These are phyloP conservation scores for Purpureocillium takamizusanense DNA, from an alignment of 2,329 filamentous ascomycete species.

Conservation along the genomic window DNA sequence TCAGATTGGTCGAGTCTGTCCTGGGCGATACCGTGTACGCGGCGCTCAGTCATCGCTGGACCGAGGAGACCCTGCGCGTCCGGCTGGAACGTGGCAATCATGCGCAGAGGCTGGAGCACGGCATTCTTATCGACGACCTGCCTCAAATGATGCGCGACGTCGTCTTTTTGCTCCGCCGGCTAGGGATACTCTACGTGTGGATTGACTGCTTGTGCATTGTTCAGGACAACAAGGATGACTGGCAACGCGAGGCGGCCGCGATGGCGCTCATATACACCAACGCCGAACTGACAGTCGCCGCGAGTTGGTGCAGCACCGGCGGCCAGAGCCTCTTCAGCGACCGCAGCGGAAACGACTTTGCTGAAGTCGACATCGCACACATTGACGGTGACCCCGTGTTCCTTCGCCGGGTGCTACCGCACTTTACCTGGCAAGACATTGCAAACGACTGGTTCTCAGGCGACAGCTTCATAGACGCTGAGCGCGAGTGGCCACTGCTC, in stretches of 20 bases:
- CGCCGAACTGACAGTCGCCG: conserved; percentile 6
- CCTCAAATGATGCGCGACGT: conserved; percentile 7
- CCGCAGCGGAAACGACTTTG: background rate
- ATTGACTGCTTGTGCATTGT: conserved; percentile 11
- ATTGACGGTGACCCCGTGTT: conserved; percentile 3
- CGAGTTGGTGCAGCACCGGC: conserved; percentile 2
- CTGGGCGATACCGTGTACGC: conserved; percentile 1
- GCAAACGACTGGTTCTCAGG: background rate
- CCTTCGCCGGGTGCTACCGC: conserved; percentile 4
- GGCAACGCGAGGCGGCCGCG: conserved; percentile 7
- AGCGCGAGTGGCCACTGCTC: conserved; percentile 3
- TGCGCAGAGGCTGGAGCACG: conserved; percentile 1
- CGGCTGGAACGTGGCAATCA: conserved; percentile 1
- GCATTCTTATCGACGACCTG: conserved; percentile 1
- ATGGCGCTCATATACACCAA: conserved; percentile 9
- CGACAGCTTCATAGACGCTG: background rate
- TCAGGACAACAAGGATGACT: conserved; percentile 9
- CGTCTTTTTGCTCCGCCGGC: conserved; percentile 1
- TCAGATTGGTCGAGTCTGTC: conserved; percentile 3
- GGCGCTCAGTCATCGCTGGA: conserved; percentile 2
- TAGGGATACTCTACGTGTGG: conserved; percentile 9
- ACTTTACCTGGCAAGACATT: conserved; percentile 5
- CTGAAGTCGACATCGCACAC: background rate
- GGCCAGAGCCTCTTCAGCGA: conserved; percentile 5
- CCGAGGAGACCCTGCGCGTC: conserved; percentile 2